Conservation (phyloP, 2,329 filamentous ascomycete genomes). For the Ceratocystis huliohia region DNA sequence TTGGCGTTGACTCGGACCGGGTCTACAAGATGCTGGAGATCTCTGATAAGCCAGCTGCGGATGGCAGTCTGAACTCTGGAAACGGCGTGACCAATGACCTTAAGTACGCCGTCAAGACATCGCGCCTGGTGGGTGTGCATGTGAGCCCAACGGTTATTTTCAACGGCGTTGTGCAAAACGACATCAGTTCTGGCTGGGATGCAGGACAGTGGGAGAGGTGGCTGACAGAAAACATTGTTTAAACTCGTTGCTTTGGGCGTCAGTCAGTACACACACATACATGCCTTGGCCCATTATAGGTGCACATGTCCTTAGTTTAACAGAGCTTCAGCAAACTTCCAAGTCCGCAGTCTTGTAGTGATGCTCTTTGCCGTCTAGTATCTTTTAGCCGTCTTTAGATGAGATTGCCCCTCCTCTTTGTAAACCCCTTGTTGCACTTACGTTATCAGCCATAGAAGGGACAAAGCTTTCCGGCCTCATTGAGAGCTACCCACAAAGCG, state of each 20-base stretch:
- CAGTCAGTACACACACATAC: no score
- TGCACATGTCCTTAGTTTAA: not conserved
- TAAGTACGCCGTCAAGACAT: slow-evolving; percentile 70
- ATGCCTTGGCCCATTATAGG: not conserved
- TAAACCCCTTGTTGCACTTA: not conserved
- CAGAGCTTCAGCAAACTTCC: not conserved
- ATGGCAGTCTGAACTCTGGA: slow-evolving; percentile 61
- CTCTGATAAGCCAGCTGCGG: slow-evolving; percentile 49
- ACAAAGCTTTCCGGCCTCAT: not conserved
- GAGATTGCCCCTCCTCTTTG: not conserved
- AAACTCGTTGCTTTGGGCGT: not conserved
- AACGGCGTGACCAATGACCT: slow-evolving; percentile 76
- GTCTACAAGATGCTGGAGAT: slow-evolving; percentile 60
- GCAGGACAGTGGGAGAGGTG: slow-evolving; percentile 76
- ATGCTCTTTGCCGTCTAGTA: not conserved
- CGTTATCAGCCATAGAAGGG: not conserved
- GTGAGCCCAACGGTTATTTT: slow-evolving; percentile 85
- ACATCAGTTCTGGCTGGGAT: slow-evolving; percentile 68
- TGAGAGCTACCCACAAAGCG: not conserved
- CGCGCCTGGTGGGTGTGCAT: slow-evolving; percentile 69
- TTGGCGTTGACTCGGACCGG: slow-evolving; percentile 57
- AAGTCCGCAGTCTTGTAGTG: not conserved
- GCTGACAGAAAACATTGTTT: slow-evolving; percentile 38
- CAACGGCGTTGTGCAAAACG: slow-evolving; percentile 68
- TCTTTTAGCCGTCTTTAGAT: not conserved